Conservation (phyloP, 2,329 filamentous ascomycete species). For the Pestalotiopsis sp. region DNA sequence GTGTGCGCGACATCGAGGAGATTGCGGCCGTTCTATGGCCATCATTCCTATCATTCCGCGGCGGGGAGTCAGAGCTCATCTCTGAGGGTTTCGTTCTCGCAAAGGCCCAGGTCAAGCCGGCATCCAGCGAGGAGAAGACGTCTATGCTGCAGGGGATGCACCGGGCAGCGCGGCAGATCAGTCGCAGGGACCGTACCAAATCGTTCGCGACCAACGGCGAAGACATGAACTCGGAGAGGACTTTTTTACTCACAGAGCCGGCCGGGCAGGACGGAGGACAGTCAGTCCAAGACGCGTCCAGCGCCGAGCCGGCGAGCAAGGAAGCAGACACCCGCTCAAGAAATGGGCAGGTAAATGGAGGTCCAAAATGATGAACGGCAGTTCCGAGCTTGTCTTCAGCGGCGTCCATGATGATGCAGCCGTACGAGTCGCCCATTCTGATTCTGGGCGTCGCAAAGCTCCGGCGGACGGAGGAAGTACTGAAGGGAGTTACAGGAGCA, state of each 20-base stretch:
- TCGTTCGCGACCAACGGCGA: conserved; percentile 13
- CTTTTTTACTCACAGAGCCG: conserved; percentile 13
- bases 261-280: not conserved
- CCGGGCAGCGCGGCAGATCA: conserved; percentile 14
- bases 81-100: conserved; percentile 14
- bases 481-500: not conserved
- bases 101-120: conserved; percentile 13
- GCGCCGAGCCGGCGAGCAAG: not conserved
- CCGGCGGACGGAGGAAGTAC: not conserved
- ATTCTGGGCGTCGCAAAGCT: not conserved
- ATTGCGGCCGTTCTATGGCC: conserved; percentile 15
- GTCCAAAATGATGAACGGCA: not conserved
- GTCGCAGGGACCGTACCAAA: conserved; percentile 14
- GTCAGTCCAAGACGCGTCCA: not conserved
- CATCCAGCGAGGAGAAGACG: conserved; percentile 15
- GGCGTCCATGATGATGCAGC: not conserved
- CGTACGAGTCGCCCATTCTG: not conserved
- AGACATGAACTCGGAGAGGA: not conserved
- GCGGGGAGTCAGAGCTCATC: conserved; percentile 14
- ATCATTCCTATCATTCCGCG: conserved; percentile 13
- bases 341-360: conserved; percentile 5
- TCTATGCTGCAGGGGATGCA: conserved; percentile 10
- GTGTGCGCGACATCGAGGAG: conserved; percentile 9
- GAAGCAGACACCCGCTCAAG: not conserved
- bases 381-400: not conserved